Evolutionary conservation across 495 filamentous ascomycete species (phyloP), one percentile per base, ranked within the genome.

Genomic region (Talaromyces trachyspermus): DNA sequence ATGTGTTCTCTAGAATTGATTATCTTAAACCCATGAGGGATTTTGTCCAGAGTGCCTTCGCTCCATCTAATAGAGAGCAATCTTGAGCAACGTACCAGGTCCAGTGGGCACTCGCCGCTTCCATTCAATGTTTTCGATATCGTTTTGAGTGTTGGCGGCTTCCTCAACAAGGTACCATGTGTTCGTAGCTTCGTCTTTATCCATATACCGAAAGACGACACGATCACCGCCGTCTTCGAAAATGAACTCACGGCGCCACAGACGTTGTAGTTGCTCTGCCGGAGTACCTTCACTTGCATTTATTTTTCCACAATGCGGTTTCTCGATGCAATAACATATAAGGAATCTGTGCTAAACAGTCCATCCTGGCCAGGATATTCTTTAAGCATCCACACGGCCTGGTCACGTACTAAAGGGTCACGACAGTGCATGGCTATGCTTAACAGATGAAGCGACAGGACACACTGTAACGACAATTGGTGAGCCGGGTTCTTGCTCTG

Each of bases 181-280:
- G 2, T 24, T 5, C 19, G 19, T 1, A 24, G 22, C 10, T 10
- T 24, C 19, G 22, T 24, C 19, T 41, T 41, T 41, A 22, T 41
- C 38, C 18, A 41, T 20, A 12, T 41, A 41, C 20, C 38, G 38
- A 24, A 41, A 24, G 19, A 41, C 38, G 6, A 41, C 22, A 2
- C 38, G 38, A 41, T 24, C 22, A 14, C 38, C 38, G 11, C 38
- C 18, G n/a, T 41, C 38, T 24, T 41, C 38, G 10, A 41, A 41
- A 14, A 41, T 24, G n/a, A 41, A 41, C n/a, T 41, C 38, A 2
- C 38, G 38, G 12, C 38, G 38, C 38, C 38, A 41, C n/a, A 41
- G 20, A 15, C 38, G 38, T 8, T 20, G 38, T 19, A 20, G 22
- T 19, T 41, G 38, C 38, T 41, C 38, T 24, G 15, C 38, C 7